phyloP scores from a whole-genome alignment of 257 asterid species.

The Solanum raphanifolium region DNA sequence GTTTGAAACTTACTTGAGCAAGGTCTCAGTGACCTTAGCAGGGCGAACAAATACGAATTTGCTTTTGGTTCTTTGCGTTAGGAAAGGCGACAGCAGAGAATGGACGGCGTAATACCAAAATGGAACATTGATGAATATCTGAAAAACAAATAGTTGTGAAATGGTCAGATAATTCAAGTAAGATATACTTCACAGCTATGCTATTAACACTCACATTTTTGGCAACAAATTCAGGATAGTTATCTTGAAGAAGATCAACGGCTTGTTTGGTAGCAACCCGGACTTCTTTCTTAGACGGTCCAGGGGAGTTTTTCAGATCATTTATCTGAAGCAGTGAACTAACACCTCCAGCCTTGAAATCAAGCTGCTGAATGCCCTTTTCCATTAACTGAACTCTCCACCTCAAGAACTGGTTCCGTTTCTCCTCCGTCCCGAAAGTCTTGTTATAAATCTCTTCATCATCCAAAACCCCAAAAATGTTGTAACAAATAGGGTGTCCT shows the following conservation, averaged over 20 bases:
- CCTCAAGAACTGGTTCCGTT: constrained; percentile 52
- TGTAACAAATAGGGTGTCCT: constrained; percentile 78
- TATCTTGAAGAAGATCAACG: constrained; percentile 66
- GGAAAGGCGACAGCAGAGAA: constrained; percentile 58
- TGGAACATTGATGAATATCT: constrained; percentile 81
- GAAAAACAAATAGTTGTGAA: constrained; percentile 7
- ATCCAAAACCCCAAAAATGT: constrained; percentile 55
- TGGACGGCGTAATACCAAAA: constrained; percentile 70
- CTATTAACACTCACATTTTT: constrained; percentile 41
- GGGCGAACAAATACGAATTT: constrained; percentile 70
- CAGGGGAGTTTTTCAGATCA: constrained; percentile 56
- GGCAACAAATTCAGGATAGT: constrained; percentile 74
- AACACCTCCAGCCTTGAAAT: constrained; percentile 48
- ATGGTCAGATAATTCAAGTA: not conserved
- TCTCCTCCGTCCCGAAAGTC: constrained; percentile 48
- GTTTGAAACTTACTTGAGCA: constrained; percentile 53
- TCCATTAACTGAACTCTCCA: constrained; percentile 86
- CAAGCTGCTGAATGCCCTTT: constrained; percentile 52
- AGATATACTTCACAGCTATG: not conserved
- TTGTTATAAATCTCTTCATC: constrained; percentile 34
- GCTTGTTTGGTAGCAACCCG: constrained; percentile 50
- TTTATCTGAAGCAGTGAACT: constrained; percentile 57
- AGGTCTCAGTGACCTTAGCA: constrained; percentile 63
- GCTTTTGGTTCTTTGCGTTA: constrained; percentile 72
- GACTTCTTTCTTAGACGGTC: constrained; percentile 63